These are phyloP conservation scores for Grosmannia huntii DNA, from an alignment of 2,329 filamentous ascomycete species.

Conservation along the genomic window DNA sequence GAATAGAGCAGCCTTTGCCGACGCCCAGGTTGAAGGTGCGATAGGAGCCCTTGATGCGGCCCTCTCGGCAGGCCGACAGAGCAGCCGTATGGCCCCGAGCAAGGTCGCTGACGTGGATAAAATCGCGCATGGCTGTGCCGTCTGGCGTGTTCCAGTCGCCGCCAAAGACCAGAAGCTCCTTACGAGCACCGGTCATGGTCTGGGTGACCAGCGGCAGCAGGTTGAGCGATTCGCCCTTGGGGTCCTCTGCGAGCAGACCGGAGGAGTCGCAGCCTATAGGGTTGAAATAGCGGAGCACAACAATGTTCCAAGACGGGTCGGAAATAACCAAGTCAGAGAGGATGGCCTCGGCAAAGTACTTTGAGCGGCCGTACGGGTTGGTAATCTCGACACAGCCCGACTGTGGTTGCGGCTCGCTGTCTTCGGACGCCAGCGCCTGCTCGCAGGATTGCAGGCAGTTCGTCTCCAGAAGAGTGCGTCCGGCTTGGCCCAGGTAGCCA, in stretches of 20 bases:
- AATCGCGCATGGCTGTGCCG: conserved; percentile 54
- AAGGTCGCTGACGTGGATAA: conserved; percentile 54
- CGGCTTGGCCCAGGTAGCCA: conserved; percentile 38
- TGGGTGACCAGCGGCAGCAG: conserved; percentile 51
- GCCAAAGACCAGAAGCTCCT: conserved; percentile 47
- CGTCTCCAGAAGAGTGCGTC: conserved; percentile 40
- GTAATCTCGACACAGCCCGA: conserved; percentile 38
- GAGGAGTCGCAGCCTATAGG: conserved; percentile 54
- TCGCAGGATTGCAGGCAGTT: conserved; percentile 39
- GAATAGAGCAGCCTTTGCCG: conserved; percentile 31
- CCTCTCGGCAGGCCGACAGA: conserved; percentile 32
- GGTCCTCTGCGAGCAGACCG: conserved; percentile 51
- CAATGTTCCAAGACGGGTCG: conserved; percentile 49
- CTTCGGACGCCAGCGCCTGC: conserved; percentile 27
- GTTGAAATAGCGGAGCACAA: conserved; percentile 55
- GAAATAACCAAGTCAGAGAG: conserved; percentile 47
- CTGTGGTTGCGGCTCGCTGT: conserved; percentile 18
- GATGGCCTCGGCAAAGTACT: conserved; percentile 57
- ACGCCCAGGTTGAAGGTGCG: conserved; percentile 33
- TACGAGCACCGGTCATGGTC: conserved; percentile 41
- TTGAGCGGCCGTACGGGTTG: conserved; percentile 53
- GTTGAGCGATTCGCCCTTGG: conserved; percentile 47
- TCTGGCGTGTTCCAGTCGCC: conserved; percentile 53
- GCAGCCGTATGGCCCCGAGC: conserved; percentile 40
- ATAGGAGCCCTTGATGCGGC: conserved; percentile 21